These are phyloP conservation scores for Lantana camara DNA, from an alignment of 257 asterid species.

Conservation along the genomic window DNA sequence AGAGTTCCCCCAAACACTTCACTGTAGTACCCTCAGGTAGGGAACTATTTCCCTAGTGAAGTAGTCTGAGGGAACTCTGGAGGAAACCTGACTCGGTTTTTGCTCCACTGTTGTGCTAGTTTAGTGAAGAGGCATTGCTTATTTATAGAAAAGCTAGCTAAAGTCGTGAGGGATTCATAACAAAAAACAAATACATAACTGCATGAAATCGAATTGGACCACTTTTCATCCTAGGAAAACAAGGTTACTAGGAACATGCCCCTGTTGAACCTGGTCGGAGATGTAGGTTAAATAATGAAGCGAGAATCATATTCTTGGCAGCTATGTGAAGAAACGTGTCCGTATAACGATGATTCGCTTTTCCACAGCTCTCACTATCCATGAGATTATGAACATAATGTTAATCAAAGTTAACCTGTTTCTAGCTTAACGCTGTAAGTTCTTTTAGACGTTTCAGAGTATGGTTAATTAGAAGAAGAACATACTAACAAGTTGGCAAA, in stretches of 20 bases:
- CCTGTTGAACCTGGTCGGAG: conserved; percentile 19
- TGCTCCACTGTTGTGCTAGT: background rate
- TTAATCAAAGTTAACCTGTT: background rate
- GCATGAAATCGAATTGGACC: too few relatives aligned
- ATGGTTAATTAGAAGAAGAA: background rate
- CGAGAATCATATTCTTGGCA: conserved; percentile 18
- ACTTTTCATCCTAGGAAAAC: too few relatives aligned
- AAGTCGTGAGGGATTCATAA: background rate
- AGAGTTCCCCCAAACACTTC: conserved; percentile 89
- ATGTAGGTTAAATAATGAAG: conserved; percentile 31
- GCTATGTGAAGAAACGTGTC: background rate
- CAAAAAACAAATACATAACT: too few relatives aligned
- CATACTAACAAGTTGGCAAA: too few relatives aligned
- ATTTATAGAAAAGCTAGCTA: conserved; percentile 22
- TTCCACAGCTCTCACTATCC: background rate
- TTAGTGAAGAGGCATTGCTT: background rate
- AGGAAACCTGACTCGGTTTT: conserved; percentile 33
- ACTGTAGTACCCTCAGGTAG: conserved; percentile 20
- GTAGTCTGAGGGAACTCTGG: conserved; percentile 57
- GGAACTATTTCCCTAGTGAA: conserved; percentile 29
- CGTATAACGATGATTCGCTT: background rate
- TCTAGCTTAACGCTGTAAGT: background rate
- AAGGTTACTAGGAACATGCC: background rate
- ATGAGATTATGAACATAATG: background rate
- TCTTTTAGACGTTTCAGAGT: background rate